Conservation (phyloP, 78 protist species). For the Dictyostelium purpureum region DNA sequence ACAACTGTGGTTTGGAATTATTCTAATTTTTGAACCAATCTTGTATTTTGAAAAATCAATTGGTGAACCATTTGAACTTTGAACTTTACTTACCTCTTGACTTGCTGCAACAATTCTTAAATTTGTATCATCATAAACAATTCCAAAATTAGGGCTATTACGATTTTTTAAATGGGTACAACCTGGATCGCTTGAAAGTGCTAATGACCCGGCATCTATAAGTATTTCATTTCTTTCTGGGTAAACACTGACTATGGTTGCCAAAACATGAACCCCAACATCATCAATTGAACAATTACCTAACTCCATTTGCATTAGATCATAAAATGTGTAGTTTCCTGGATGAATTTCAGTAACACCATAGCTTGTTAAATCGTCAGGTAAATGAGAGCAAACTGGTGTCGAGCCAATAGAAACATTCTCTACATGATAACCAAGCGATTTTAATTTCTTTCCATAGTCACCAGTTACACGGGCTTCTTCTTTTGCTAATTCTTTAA, state of each 20-base stretch:
- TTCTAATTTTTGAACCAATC: slow-evolving; percentile 27
- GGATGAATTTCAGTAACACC: slow-evolving; percentile 76
- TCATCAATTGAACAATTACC: slow-evolving; percentile 47
- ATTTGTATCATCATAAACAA: slow-evolving; percentile 7
- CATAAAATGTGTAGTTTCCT: slow-evolving; percentile 69
- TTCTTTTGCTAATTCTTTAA: background rate
- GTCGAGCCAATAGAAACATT: slow-evolving; percentile 60
- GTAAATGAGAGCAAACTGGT: slow-evolving; percentile 60
- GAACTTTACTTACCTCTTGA: slow-evolving; percentile 61
- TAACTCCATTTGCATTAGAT: slow-evolving; percentile 52
- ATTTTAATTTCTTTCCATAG: background rate
- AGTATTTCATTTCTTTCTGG: slow-evolving; percentile 71
- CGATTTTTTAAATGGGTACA: slow-evolving; percentile 37
- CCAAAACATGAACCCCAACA: slow-evolving; percentile 46
- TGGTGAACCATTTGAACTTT: background rate
- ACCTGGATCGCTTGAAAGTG: slow-evolving; percentile 68
- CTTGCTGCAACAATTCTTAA: slow-evolving; percentile 45
- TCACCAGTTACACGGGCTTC: slow-evolving; percentile 63
- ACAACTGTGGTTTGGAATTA: slow-evolving; percentile 73
- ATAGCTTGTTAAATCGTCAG: background rate
- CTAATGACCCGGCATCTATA: slow-evolving; percentile 58
- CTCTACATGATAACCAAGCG: slow-evolving; percentile 1
- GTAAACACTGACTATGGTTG: slow-evolving; percentile 23
- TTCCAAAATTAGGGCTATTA: slow-evolving; percentile 22
- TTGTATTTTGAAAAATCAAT: slow-evolving; percentile 8